Evolutionary conservation across 75 land plant genomes (phyloP), one percentile per base, ranked within the genome.

Genomic region (Chamaecyparis obtusa): DNA sequence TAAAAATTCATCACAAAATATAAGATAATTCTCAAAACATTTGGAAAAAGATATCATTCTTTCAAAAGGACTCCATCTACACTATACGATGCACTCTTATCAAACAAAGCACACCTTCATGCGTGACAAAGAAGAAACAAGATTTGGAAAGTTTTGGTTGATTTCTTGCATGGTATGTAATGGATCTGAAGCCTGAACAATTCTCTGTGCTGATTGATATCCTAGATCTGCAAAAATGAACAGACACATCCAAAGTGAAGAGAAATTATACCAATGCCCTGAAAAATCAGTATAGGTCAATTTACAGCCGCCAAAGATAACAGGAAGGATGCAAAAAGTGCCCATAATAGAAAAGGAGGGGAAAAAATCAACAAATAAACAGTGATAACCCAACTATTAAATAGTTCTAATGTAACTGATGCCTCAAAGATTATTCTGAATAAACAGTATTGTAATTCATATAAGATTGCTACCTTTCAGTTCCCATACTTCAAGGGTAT

Each of bases 71-170:
- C 3, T 78, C 27, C 44, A 43, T 43, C 54, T 19, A 0, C 60
- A 84, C 35, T 84, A 87, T 2, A 79, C 9, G 4, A 54, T 86
- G 33, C 37, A 16, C 36, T 32, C 6, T 46, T 24, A 5, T 24
- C 83, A 51, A 19, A 35, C 60, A 87, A 74, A 84, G 37, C 39
- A 56, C 84, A 94, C 94, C 92, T 98, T 97, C 96, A 94, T 92
- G 51, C 99, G 94, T 46, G 99, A 98, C 79, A 98, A 88, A 10
- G 97, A 97, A 85, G 99, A 98, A 87, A 98, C 99, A 51, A 98
- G 84, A 74, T 91, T 96, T 6, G 99, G 99, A 88, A 98, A 98
- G 78, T 96, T 96, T 90, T 96, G 99, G 86, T 89, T 98, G 48
- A 98, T 94, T 88, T 98, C 97, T 84, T 95, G 95, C 99, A 98